phyloP scores from a whole-genome alignment of 495 filamentous ascomycete genomes.

The Polyplosphaeria fusca region DNA sequence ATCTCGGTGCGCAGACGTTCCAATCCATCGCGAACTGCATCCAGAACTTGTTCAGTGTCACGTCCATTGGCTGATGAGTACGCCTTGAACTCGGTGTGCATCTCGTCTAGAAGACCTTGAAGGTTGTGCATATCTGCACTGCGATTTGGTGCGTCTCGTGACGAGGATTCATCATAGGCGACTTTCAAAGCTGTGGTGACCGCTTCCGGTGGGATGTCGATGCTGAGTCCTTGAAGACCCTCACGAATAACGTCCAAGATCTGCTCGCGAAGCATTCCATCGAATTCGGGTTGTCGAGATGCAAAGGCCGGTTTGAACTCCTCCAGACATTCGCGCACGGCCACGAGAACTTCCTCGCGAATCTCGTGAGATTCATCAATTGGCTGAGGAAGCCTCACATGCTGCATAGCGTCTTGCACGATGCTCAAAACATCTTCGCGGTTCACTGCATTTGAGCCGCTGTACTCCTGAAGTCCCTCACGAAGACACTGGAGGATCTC shows the following conservation, averaged over 20 bases:
- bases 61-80: constrained; percentile 68
- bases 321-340: constrained; percentile 73
- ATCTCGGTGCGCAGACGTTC: constrained; percentile 76
- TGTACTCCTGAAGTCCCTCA: constrained; percentile 76
- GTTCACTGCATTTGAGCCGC: constrained; percentile 54
- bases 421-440: constrained; percentile 75
- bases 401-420: constrained; percentile 75
- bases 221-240: constrained; percentile 53
- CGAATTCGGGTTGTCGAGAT: constrained; percentile 41
- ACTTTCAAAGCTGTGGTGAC: constrained; percentile 64
- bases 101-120: constrained; percentile 68
- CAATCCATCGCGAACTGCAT: constrained; percentile 81
- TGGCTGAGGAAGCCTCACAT: constrained; percentile 66
- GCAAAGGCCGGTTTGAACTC: constrained; percentile 64
- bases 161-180: constrained; percentile 50
- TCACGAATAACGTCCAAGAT: constrained; percentile 58
- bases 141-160: constrained; percentile 50
- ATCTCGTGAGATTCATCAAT: constrained; percentile 64
- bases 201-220: constrained; percentile 62
- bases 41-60: constrained; percentile 77
- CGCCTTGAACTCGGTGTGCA: constrained; percentile 69
- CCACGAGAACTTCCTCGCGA: constrained; percentile 70
- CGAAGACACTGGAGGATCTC: constrained; percentile 81
- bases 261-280: constrained; percentile 49
- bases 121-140: constrained; percentile 71